A percentile compares a stretch with the other conserved stretches of the same genome.
Evolutionary conservation across 345 rosid species (phyloP).

Genomic region (Raphanus raphanistrum): DNA sequence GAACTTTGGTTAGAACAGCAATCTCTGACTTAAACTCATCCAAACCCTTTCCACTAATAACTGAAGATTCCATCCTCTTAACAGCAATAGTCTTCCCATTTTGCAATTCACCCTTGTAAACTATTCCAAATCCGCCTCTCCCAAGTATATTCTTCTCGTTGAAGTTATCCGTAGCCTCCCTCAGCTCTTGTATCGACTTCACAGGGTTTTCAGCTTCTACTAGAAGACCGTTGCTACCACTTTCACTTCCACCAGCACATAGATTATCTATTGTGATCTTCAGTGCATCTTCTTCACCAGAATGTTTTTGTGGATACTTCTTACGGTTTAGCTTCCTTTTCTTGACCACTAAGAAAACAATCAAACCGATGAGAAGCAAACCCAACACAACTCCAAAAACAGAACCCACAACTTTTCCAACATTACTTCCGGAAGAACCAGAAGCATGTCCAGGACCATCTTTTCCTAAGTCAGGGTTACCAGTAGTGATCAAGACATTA

Average conservation of each 20-base stretch:
- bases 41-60: slow-evolving; percentile 43
- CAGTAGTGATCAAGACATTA: slow-evolving; percentile 38
- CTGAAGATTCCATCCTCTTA: slow-evolving; percentile 54
- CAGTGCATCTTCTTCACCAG: slow-evolving; percentile 40
- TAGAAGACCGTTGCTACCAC: slow-evolving; percentile 34
- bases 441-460: slow-evolving; percentile 14
- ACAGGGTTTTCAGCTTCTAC: slow-evolving; percentile 42
- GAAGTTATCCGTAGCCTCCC: slow-evolving; percentile 49
- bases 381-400: slow-evolving; percentile 39
- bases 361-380: slow-evolving; percentile 36
- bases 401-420: slow-evolving; percentile 43
- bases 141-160: slow-evolving; percentile 50
- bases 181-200: slow-evolving; percentile 43
- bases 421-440: slow-evolving; percentile 16
- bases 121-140: slow-evolving; percentile 58
- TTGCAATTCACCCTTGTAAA: slow-evolving; percentile 50
- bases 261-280: slow-evolving; percentile 41
- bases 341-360: slow-evolving; percentile 34
- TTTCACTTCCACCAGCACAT: slow-evolving; percentile 35
- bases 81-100: slow-evolving; percentile 52
- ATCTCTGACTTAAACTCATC: slow-evolving; percentile 58
- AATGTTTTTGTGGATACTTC: slow-evolving; percentile 47
- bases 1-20: slow-evolving; percentile 51
- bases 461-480: slow-evolving; percentile 59
- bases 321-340: slow-evolving; percentile 47